These are phyloP conservation scores for Triadica sebifera DNA, from an alignment of 345 rosid species.

Conservation along the genomic window DNA sequence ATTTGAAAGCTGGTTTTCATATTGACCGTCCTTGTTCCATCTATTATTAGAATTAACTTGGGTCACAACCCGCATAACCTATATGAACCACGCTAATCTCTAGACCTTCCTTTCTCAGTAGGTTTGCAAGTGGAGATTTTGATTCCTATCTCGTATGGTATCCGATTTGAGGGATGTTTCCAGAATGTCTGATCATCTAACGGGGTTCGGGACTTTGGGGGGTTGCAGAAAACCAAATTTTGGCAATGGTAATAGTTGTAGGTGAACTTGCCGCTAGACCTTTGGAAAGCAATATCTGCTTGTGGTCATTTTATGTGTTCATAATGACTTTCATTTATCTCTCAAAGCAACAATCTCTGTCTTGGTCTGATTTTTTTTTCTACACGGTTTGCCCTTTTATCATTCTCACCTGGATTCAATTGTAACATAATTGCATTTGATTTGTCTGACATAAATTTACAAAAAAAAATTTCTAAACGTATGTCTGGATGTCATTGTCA, in stretches of 20 bases:
- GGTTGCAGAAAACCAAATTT: neutral
- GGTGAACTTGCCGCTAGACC: neutral
- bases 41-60: no score
- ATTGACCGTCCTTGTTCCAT: neutral
- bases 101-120: neutral
- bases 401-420: neutral
- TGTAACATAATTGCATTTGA: neutral
- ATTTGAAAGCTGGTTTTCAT: neutral
- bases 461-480: neutral
- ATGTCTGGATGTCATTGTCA: neutral
- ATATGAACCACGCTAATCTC: no score
- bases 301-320: neutral
- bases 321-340: neutral
- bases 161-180: neutral
- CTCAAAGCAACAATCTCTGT: neutral
- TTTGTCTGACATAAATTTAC: neutral
- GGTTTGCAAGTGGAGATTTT: neutral
- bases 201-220: neutral
- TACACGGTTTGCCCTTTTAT: neutral
- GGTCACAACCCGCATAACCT: no score
- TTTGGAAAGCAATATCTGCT: neutral
- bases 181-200: no score
- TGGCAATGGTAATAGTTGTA: neutral
- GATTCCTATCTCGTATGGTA: neutral
- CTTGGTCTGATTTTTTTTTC: neutral